Conservation (phyloP, 139 green algal species). For the Micromonas pusilla region DNA sequence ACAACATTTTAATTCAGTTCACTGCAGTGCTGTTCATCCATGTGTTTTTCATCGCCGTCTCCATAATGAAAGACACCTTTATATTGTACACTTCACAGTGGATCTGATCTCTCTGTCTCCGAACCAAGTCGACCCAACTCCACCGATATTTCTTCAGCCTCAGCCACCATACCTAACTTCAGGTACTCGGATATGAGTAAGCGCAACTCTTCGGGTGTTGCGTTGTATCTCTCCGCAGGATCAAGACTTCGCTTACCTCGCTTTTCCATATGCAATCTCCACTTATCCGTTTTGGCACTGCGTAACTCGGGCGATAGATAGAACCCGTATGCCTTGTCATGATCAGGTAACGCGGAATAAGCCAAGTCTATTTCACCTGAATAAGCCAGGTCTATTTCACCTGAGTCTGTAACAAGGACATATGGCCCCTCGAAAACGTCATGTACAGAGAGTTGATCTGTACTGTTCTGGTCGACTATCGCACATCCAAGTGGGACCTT, state of each 20-base stretch:
- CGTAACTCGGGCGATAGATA: no score
- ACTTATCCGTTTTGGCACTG: no score
- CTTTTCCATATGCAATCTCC: no score
- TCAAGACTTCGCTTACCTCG: no score
- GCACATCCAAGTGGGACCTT: conserved; percentile 17
- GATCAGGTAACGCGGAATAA: no score
- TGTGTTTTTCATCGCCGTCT: no score
- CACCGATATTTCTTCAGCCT: not conserved
- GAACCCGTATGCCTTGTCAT: no score
- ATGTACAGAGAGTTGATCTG: not conserved
- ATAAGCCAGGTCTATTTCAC: no score
- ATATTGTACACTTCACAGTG: not conserved
- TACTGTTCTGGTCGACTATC: not conserved
- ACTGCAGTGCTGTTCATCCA: no score
- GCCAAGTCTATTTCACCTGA: no score
- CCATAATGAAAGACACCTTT: no score
- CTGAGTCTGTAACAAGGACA: not conserved
- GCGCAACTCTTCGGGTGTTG: not conserved
- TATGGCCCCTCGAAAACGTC: not conserved
- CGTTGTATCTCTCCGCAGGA: not conserved
- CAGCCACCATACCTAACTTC: not conserved
- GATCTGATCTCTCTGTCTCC: not conserved
- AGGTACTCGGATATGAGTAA: not conserved
- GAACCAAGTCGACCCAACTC: not conserved
- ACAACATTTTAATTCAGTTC: no score